Evolutionary conservation across 768 basidiomycete genomes (phyloP), one percentile per base, ranked within the genome.

Genomic region (Dendrothele bispora): DNA sequence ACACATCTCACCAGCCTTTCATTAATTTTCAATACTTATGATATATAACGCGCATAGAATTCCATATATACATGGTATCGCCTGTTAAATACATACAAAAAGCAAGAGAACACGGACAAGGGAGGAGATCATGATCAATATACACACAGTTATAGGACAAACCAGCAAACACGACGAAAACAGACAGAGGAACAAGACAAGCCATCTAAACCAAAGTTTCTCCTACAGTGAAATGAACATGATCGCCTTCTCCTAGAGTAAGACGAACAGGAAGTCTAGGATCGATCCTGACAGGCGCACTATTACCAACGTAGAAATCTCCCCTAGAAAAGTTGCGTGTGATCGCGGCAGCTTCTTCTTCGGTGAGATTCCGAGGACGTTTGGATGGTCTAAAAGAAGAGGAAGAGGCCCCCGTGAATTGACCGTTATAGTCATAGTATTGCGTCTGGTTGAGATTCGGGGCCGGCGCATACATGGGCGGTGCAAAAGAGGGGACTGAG

Each of bases 291-390:
- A 91, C 86, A 7, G 88, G 88, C 2, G 87, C 88, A 55, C 84
- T 88, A 29, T 74, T 81, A 46, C 88, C 88, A 43, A 91, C 84
- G 58, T 82, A 91, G 63, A 91, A 91, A 61, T 91, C 88, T 4
- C 88, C 88, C 43, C 88, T 80, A 52, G 72, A 84, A 56, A 87
- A 91, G 57, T 88, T 88, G 62, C 88, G 79, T 1, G 87, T 88
- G 68, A 91, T 90, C 26, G 88, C 87, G 10, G 86, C 86, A 2
- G 88, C 79, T 63, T 91, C 88, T 52, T 91, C 88, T 55, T 91
- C 88, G 2, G 88, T 91, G 46, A 91, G 80, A 37, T 79, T 81
- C 54, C 88, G 83, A 25, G 87, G 84, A 22, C 88, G 83, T 62
- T 91, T 91, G 57, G 71, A 80, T 3, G 88, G 84, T n/a, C 88